A percentile compares a stretch with the other conserved stretches of the same genome.
Evolutionary conservation across 106 monocot species (phyloP).

Genomic region (Narthecium ossifragum): DNA sequence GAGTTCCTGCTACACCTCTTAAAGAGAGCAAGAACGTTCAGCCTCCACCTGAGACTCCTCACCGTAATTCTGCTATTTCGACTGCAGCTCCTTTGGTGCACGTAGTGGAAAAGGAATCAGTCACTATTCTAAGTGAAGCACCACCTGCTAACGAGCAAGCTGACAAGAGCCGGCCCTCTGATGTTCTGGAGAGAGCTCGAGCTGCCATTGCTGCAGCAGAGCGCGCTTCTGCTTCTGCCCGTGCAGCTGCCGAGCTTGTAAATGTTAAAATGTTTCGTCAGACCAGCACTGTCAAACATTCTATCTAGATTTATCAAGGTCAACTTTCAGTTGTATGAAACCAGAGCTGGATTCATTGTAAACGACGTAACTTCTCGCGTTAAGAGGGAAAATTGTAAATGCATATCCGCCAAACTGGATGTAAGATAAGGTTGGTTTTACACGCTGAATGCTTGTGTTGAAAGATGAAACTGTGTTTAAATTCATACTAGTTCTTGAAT

Average conservation of each 20-base stretch:
- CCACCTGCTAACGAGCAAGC: constrained; percentile 7
- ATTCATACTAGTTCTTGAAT: too few relatives aligned
- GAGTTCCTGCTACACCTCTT: neutral
- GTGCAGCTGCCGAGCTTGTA: constrained; percentile 59
- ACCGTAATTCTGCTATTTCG: neutral
- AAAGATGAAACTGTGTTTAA: too few relatives aligned
- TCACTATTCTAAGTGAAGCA: constrained; percentile 8
- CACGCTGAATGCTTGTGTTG: too few relatives aligned
- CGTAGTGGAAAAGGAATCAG: neutral
- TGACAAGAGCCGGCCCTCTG: constrained; percentile 18
- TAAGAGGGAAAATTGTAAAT: too few relatives aligned
- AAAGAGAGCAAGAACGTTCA: constrained; percentile 7
- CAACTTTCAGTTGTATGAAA: too few relatives aligned
- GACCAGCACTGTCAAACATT: neutral
- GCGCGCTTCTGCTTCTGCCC: constrained; percentile 66
- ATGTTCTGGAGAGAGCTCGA: constrained; percentile 69
- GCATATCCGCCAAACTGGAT: too few relatives aligned
- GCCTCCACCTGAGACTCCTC: neutral
- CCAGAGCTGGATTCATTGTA: too few relatives aligned
- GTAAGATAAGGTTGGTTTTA: too few relatives aligned
- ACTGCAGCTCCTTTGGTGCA: neutral
- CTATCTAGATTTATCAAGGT: too few relatives aligned
- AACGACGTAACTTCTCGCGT: too few relatives aligned
- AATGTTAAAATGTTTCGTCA: constrained; percentile 18
- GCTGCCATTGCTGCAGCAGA: constrained; percentile 75